Conservation (phyloP, 2,329 filamentous ascomycete species). For the Verticillium nubilum region DNA sequence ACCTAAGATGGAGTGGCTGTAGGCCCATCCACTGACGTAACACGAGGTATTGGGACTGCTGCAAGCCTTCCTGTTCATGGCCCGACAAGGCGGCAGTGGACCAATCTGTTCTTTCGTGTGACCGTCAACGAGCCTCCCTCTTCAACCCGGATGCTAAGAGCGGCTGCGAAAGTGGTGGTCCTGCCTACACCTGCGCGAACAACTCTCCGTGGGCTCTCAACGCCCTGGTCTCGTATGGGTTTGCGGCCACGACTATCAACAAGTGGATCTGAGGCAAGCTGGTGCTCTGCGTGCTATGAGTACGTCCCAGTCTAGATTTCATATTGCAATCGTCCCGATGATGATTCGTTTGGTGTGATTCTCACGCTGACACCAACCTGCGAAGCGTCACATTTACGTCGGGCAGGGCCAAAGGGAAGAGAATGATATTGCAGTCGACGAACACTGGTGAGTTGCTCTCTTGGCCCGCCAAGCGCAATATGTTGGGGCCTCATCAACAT, state of each 20-base stretch:
- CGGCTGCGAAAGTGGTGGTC: conserved; percentile 53
- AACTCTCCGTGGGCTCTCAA: conserved; percentile 59
- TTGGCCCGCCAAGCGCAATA: neutral
- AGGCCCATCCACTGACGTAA: conserved; percentile 1
- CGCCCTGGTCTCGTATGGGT: conserved; percentile 57
- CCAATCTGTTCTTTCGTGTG: conserved; percentile 48
- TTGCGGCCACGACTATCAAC: conserved; percentile 53
- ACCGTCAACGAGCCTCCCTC: conserved; percentile 48
- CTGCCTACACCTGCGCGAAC: conserved; percentile 55
- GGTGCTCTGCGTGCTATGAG: conserved; percentile 64
- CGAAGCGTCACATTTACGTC: conserved; percentile 44
- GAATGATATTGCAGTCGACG: conserved; percentile 60
- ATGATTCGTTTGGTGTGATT: too few species aligned
- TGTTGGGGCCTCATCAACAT: neutral
- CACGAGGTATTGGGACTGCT: conserved; percentile 58
- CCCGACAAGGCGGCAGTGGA: conserved; percentile 40
- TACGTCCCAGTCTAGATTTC: conserved; percentile 18
- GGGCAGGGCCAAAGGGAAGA: conserved; percentile 50
- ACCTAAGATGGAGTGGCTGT: too few species aligned
- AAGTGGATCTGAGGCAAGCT: conserved; percentile 50
- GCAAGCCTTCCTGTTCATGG: conserved; percentile 64
- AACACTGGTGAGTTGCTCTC: conserved; percentile 43
- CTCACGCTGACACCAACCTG: conserved; percentile 19
- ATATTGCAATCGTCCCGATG: too few species aligned
- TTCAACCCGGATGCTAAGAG: conserved; percentile 43